Base-by-base conservation (phyloP, 306 rosid genomes). In the Medicago lupulina region DNA sequence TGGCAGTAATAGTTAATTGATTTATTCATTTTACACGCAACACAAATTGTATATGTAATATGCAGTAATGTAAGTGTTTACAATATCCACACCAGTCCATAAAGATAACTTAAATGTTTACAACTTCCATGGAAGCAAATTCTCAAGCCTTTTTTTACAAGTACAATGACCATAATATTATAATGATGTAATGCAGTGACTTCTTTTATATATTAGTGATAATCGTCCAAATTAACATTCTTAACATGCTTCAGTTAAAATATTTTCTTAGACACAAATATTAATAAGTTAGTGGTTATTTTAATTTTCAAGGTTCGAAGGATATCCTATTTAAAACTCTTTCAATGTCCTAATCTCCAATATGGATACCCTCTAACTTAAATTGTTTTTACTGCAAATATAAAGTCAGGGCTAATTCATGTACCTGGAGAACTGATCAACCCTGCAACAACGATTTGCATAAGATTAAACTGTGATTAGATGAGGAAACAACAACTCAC, bases 361-460 rank as follows among this genome's bases (percentile, higher is more conserved):
- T 70, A 16, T 8, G 46, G 59, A 44, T 61, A 75, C 67, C 59
- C 66, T 53, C 75, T 44, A 77, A 19, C 15, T 54, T 67, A n/a
- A 62, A 71, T 28, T 16, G 69, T 21, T 47, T 77, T 74, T 67
- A 17, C 71, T 18, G 44, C 41, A 81, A 67, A 57, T 61, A 9
- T 49, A 53, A 41, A 82, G 54, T 19, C 62, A 66, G 25, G 69
- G 84, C 67, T 75, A 9, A 65, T 71, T 73, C 53, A 70, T 67
- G 54, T 83, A 92, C 98, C 98, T 95, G 83, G 93, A 82, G 80
- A 95, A 95, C 75, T 90, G 96, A 38, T 95, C 97, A 79, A 89
- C 91, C 85, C 98, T 95, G 98, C 80, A 59, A 86, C 79, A 83
- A 83, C 50, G 59, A 82, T 39, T 77, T 71, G 68, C 58, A 39